Evolutionary conservation across 139 green algal genomes (phyloP).

Genomic region (Tetradesmus lagerheimii): DNA sequence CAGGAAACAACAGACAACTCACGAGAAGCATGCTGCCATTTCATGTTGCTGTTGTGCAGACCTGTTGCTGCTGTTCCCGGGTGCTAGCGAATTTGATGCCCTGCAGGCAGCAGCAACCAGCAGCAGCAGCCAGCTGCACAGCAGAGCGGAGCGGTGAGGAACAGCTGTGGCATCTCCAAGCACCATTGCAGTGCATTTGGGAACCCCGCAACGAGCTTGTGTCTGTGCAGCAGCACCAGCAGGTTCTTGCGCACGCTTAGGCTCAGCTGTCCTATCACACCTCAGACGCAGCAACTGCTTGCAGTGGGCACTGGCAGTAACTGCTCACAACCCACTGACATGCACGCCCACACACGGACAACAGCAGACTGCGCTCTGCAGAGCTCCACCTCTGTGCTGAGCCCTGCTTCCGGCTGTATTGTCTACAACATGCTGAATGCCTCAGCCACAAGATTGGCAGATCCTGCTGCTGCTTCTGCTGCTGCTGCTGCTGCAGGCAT

Average conservation of each 20-base stretch:
- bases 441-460: too few relatives aligned
- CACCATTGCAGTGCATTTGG: neutral
- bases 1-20: neutral
- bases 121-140: neutral
- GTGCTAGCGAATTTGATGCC: constrained; percentile 17
- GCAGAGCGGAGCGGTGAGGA: neutral
- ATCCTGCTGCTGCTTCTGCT: neutral
- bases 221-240: neutral
- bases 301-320: neutral
- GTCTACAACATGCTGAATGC: too few relatives aligned
- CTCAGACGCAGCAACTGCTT: neutral
- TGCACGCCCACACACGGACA: neutral
- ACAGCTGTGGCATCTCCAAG: neutral
- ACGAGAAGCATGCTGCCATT: neutral
- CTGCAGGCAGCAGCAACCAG: constrained; percentile 13
- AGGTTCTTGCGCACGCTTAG: too few relatives aligned
- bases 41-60: constrained; percentile 8
- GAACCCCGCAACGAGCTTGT: neutral
- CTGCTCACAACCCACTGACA: neutral
- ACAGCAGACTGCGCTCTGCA: neutral
- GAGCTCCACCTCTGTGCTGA: neutral
- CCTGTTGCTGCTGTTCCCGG: constrained; percentile 1
- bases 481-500: neutral
- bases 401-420: neutral
- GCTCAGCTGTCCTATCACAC: too few relatives aligned